These are phyloP conservation scores for Pyrus betulifolia DNA, from an alignment of 306 rosid species.

Conservation along the genomic window DNA sequence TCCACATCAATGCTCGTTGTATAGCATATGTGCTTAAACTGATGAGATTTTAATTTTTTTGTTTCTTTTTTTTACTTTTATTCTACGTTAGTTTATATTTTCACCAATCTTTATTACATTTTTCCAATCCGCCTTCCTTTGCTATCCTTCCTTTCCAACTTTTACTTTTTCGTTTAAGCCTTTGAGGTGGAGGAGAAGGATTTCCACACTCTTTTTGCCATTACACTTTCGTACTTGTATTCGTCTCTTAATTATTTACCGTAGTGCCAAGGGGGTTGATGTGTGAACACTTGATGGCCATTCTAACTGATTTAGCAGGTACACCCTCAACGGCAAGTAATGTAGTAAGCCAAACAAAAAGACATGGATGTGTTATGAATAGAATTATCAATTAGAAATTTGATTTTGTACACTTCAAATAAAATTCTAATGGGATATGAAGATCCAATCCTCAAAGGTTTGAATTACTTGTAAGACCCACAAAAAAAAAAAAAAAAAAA, in stretches of 20 bases:
- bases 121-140: background rate
- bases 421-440: too few species aligned
- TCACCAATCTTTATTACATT: background rate
- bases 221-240: background rate
- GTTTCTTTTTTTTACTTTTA: background rate
- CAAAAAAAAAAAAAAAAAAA: too few species aligned
- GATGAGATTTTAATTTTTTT: background rate
- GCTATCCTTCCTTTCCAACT: background rate
- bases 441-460: too few species aligned
- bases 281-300: too few species aligned
- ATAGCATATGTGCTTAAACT: background rate
- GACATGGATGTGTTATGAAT: too few species aligned
- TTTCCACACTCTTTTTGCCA: background rate
- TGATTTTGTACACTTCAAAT: too few species aligned
- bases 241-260: background rate
- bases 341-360: too few species aligned
- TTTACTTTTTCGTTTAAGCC: background rate
- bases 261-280: background rate
- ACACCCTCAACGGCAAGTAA: too few species aligned
- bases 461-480: too few species aligned
- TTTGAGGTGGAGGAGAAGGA: too few species aligned
- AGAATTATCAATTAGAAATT: too few species aligned
- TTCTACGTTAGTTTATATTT: background rate
- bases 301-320: too few species aligned
- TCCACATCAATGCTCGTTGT: constrained; percentile 16